A percentile compares a stretch with the other conserved stretches of the same genome.
Evolutionary conservation across 495 filamentous ascomycete species (phyloP).

Genomic region (Penicillium crystallinum): DNA sequence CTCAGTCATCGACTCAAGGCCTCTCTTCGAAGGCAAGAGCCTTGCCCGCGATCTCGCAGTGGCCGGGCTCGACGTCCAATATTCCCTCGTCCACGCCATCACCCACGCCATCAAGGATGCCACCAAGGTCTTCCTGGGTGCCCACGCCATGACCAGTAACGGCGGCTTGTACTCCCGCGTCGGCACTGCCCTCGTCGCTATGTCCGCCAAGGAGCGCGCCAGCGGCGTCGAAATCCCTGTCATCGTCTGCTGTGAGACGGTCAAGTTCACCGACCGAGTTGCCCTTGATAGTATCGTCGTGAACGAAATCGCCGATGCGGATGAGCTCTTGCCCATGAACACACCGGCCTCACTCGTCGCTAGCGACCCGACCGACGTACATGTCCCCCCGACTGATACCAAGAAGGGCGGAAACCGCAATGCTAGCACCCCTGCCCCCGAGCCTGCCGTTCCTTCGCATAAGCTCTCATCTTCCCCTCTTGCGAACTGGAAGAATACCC

Average conservation of each 20-base stretch:
- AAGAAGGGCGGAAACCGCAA: constrained; percentile 36
- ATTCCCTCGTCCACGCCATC: constrained; percentile 71
- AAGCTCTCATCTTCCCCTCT: constrained; percentile 33
- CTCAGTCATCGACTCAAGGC: constrained; percentile 76
- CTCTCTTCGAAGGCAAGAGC: constrained; percentile 73
- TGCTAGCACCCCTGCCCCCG: constrained; percentile 11
- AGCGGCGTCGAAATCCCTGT: constrained; percentile 63
- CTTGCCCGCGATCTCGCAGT: constrained; percentile 62
- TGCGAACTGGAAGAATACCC: constrained; percentile 54
- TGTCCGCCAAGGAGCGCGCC: constrained; percentile 67
- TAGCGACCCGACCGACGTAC: constrained; percentile 23
- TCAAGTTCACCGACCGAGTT: constrained; percentile 92
- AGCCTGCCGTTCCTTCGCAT: constrained; percentile 19
- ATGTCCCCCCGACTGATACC: constrained; percentile 21
- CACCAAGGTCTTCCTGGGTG: constrained; percentile 79
- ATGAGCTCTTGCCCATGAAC: constrained; percentile 49
- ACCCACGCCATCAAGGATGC: constrained; percentile 66
- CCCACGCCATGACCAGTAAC: constrained; percentile 86
- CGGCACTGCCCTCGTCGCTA: constrained; percentile 84
- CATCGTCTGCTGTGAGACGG: constrained; percentile 85
- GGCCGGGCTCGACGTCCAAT: constrained; percentile 69
- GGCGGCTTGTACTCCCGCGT: constrained; percentile 81
- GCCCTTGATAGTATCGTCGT: constrained; percentile 85
- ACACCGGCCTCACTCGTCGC: constrained; percentile 31
- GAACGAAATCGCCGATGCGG: constrained; percentile 78